Conservation (phyloP, 2,329 filamentous ascomycete species). For the Pseudogymnoascus sp. region DNA sequence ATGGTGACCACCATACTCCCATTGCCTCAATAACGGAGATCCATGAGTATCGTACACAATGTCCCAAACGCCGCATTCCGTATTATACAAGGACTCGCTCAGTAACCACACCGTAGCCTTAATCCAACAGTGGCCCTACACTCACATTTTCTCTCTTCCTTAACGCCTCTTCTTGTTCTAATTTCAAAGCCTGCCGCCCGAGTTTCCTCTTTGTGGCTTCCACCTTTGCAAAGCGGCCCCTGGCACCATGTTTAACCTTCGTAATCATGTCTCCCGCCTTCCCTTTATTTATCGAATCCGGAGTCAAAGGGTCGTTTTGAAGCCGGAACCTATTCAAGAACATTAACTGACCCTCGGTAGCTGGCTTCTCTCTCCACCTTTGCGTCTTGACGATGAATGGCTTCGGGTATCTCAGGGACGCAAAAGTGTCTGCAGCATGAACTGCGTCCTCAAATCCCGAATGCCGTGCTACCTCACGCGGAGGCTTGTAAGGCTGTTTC, state of each 20-base stretch:
- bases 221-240: slow-evolving; percentile 50
- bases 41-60: background rate
- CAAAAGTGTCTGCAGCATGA: slow-evolving; percentile 78
- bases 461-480: slow-evolving; percentile 59
- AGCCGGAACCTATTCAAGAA: slow-evolving; percentile 61
- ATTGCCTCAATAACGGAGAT: background rate
- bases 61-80: background rate
- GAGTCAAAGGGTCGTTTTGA: slow-evolving; percentile 45
- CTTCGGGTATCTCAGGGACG: slow-evolving; percentile 56
- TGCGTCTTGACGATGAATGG: slow-evolving; percentile 59
- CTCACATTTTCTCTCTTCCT: slow-evolving; percentile 43
- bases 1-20: background rate
- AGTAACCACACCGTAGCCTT: slow-evolving; percentile 10
- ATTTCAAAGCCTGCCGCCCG: slow-evolving; percentile 31
- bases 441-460: slow-evolving; percentile 66
- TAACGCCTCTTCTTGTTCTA: slow-evolving; percentile 35
- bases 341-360: slow-evolving; percentile 57
- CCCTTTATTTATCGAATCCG: slow-evolving; percentile 63
- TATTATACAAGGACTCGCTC: background rate
- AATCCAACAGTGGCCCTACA: slow-evolving; percentile 44
- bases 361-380: slow-evolving; percentile 61
- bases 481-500: slow-evolving; percentile 54
- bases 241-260: slow-evolving; percentile 77
- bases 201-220: slow-evolving; percentile 45
- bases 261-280: slow-evolving; percentile 86